A percentile compares a stretch with the other conserved stretches of the same genome.
Evolutionary conservation across 2,329 filamentous ascomycete genomes (phyloP).

Genomic region (Cytospora leucostoma): DNA sequence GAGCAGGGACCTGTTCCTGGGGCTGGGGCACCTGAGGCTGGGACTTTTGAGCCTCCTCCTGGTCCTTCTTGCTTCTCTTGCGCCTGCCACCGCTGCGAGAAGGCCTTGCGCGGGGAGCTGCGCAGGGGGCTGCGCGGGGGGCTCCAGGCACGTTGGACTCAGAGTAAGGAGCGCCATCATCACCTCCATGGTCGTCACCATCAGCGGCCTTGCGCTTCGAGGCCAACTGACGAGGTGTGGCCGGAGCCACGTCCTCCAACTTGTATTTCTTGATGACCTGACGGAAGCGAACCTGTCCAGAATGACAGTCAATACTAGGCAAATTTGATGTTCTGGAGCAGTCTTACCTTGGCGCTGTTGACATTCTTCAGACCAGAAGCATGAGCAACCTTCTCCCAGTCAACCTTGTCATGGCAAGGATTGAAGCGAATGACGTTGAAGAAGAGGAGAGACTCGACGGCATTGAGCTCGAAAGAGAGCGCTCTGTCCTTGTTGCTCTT

Average conservation of each 20-base stretch:
- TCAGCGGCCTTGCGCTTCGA: neutral
- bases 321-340: neutral
- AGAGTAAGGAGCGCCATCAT: slow-evolving; percentile 1
- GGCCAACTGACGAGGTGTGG: neutral
- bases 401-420: neutral
- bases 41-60: too few species aligned
- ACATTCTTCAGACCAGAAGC: slow-evolving; percentile 24
- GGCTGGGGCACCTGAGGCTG: too few species aligned
- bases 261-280: slow-evolving; percentile 21
- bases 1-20: too few species aligned
- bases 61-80: too few species aligned
- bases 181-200: neutral
- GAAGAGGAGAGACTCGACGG: slow-evolving; percentile 19
- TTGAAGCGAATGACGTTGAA: slow-evolving; percentile 27
- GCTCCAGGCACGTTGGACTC: neutral
- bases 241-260: neutral
- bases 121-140: neutral
- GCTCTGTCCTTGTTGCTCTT: neutral
- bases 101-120: neutral
- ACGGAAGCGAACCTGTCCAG: slow-evolving; percentile 20
- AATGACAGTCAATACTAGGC: neutral
- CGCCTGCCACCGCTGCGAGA: neutral
- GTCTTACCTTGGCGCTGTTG: slow-evolving; percentile 15
- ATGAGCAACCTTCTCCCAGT: slow-evolving; percentile 15
- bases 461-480: slow-evolving; percentile 10